Conservation (phyloP, 352 stramenopile genomes). For the Phytophthora pini region DNA sequence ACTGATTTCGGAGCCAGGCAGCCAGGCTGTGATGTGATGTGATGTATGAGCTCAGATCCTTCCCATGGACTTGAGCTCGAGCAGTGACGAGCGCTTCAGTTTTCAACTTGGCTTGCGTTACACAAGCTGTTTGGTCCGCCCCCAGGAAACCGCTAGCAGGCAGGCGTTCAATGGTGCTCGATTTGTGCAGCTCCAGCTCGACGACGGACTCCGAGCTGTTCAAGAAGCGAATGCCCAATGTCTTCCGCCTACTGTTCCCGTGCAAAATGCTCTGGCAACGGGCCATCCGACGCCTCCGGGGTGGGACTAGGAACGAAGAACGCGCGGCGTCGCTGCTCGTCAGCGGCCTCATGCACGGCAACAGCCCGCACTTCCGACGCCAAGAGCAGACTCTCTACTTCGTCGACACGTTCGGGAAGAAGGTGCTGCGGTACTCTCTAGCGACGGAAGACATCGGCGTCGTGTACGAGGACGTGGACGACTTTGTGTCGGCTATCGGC, state of each 20-base stretch:
- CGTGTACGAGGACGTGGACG: slow-evolving; percentile 49
- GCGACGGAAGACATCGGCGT: slow-evolving; percentile 38
- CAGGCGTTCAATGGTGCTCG: slow-evolving; percentile 11
- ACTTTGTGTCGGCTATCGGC: slow-evolving; percentile 62
- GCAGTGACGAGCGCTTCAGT: slow-evolving; percentile 31
- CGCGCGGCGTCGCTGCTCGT: slow-evolving; percentile 40
- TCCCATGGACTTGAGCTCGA: slow-evolving; percentile 8
- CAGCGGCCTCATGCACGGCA: slow-evolving; percentile 57
- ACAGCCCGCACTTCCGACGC: slow-evolving; percentile 62
- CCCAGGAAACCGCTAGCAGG: neutral
- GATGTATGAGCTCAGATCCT: slow-evolving; percentile 25
- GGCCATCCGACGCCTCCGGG: slow-evolving; percentile 15
- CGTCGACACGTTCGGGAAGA: slow-evolving; percentile 59
- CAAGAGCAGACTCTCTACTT: slow-evolving; percentile 70
- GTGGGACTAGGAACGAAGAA: slow-evolving; percentile 22
- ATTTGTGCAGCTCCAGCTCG: slow-evolving; percentile 2
- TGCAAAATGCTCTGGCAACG: slow-evolving; percentile 37
- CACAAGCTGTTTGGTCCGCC: slow-evolving; percentile 2
- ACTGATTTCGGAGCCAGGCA: slow-evolving; percentile 20
- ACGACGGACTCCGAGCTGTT: slow-evolving; percentile 29
- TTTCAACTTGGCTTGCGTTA: slow-evolving; percentile 15
- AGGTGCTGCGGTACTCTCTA: slow-evolving; percentile 61
- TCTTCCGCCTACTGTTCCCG: slow-evolving; percentile 29
- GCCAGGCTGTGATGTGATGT: slow-evolving; percentile 28
- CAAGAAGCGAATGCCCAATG: slow-evolving; percentile 29